Conservation (phyloP, 805 yeast species). For the Pichia ethanolica region DNA sequence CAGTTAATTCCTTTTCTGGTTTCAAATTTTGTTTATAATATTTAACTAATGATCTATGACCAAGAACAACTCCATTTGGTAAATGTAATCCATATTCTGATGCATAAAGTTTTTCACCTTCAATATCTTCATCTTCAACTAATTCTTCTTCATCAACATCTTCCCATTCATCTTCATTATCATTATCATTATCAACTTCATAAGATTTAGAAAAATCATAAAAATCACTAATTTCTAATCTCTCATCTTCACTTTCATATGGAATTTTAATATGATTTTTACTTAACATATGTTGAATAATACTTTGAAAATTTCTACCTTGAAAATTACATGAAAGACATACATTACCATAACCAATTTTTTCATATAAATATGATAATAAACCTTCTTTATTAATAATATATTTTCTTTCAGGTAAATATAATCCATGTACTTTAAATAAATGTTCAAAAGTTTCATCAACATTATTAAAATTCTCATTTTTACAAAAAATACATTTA, state of each 20-base stretch:
- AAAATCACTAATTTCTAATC: conserved; percentile 65
- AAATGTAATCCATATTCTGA: conserved; percentile 58
- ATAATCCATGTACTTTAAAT: conserved; percentile 75
- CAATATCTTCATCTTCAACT: conserved; percentile 26
- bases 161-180: conserved; percentile 30
- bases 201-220: conserved; percentile 77
- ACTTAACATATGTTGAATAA: conserved; percentile 77
- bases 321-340: conserved; percentile 79
- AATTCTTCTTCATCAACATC: conserved; percentile 30
- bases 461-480: conserved; percentile 29
- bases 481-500: conserved; percentile 42
- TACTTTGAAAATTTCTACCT: conserved; percentile 80
- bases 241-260: conserved; percentile 74
- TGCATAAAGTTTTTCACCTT: conserved; percentile 26
- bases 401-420: conserved; percentile 74
- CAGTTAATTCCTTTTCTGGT: conserved; percentile 43
- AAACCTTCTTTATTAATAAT: conserved; percentile 65
- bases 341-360: conserved; percentile 73
- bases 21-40: conserved; percentile 61
- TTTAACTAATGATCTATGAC: conserved; percentile 71
- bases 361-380: conserved; percentile 67
- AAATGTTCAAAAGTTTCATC: conserved; percentile 58
- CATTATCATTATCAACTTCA: conserved; percentile 26
- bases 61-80: conserved; percentile 72
- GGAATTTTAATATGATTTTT: conserved; percentile 89